phyloP scores from a whole-genome alignment of 1,284 basidiomycete species.

The Sparassis latifolia region DNA sequence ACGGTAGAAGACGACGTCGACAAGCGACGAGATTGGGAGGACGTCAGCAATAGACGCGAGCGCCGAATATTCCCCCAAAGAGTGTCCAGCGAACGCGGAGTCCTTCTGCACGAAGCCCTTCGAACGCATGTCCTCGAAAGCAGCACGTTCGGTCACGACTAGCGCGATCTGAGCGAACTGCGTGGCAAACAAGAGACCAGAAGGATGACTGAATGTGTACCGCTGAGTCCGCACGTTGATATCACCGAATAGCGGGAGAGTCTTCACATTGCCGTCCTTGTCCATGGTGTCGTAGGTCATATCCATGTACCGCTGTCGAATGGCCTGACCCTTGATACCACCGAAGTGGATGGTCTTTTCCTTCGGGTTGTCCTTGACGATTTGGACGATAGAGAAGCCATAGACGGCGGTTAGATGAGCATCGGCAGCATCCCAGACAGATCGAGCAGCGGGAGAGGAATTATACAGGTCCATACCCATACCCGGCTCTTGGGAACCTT shows the following conservation, averaged over 20 bases:
- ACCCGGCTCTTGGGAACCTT: slow-evolving; percentile 96
- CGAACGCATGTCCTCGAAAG: slow-evolving; percentile 96
- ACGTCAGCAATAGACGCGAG: slow-evolving; percentile 96
- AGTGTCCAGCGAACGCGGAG: slow-evolving; percentile 96
- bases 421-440: slow-evolving; percentile 97
- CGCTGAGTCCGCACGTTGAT: slow-evolving; percentile 88
- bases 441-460: slow-evolving; percentile 86
- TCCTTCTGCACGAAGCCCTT: slow-evolving; percentile 92
- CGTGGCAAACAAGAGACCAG: slow-evolving; percentile 92
- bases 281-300: slow-evolving; percentile 98
- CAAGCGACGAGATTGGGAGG: slow-evolving; percentile 90
- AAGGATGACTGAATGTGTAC: slow-evolving; percentile 96
- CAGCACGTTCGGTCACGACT: slow-evolving; percentile 95
- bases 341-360: slow-evolving; percentile 98
- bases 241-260: slow-evolving; percentile 89
- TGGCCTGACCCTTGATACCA: slow-evolving; percentile 97
- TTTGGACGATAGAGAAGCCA: slow-evolving; percentile 97
- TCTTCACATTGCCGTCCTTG: slow-evolving; percentile 92
- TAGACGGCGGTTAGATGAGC: slow-evolving; percentile 90
- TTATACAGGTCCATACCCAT: slow-evolving; percentile 99
- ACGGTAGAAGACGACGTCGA: slow-evolving; percentile 98
- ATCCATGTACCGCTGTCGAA: slow-evolving; percentile 97
- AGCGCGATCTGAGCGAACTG: slow-evolving; percentile 98
- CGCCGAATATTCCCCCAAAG: slow-evolving; percentile 96
- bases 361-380: slow-evolving; percentile 96